Conservation (phyloP, 2,329 filamentous ascomycete genomes). For the Immersiporthe knoxdaviesiana region DNA sequence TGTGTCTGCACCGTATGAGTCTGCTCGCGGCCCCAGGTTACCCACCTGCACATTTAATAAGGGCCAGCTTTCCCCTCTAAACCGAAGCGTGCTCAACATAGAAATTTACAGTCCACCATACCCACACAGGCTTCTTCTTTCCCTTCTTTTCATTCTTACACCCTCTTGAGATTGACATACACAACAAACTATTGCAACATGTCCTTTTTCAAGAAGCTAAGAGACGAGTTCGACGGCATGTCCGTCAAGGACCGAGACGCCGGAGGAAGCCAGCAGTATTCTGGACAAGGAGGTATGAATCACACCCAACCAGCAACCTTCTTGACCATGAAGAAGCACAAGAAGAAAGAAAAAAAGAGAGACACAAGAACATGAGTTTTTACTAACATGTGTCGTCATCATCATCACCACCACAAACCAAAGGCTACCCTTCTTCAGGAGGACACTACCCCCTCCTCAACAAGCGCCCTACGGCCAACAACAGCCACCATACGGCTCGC, state of each 20-base stretch:
- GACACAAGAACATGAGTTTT: background rate
- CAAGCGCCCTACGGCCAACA: constrained; percentile 26
- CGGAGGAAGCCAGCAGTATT: constrained; percentile 30
- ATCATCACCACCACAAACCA: background rate
- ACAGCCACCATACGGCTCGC: constrained; percentile 22
- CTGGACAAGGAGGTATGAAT: constrained; percentile 21
- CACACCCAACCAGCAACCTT: background rate
- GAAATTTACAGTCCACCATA: background rate
- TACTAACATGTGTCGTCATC: constrained; percentile 12
- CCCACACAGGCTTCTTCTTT: background rate
- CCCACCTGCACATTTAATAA: constrained; percentile 14
- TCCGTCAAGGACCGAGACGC: constrained; percentile 37
- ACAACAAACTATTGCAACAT: constrained; percentile 30
- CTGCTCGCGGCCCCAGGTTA: background rate
- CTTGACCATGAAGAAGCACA: too few relatives aligned
- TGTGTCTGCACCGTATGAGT: background rate
- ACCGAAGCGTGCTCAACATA: background rate
- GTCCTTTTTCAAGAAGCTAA: constrained; percentile 43
- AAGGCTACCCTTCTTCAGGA: constrained; percentile 26
- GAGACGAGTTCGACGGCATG: constrained; percentile 46
- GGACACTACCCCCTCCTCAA: constrained; percentile 23
- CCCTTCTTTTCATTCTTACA: background rate
- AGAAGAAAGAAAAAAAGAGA: background rate
- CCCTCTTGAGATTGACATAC: background rate
- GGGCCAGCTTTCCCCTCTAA: background rate